Evolutionary conservation across 2,329 filamentous ascomycete genomes (phyloP), one percentile per base, ranked within the genome.

Genomic region (Pseudovirgaria hyperparasitica): DNA sequence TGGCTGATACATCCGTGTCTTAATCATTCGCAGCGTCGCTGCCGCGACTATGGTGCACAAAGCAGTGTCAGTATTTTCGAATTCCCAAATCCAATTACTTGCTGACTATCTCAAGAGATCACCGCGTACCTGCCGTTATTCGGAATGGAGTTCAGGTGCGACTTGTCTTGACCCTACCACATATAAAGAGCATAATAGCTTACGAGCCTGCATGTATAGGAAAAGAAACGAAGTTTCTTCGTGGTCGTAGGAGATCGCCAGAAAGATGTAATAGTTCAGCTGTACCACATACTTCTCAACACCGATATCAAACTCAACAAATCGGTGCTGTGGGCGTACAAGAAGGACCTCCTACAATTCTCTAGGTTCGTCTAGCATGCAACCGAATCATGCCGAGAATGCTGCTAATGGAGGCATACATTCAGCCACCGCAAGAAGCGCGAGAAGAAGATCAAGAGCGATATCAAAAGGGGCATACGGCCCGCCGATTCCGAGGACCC

Each of bases 201-300:
- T 16, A 7, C 21, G 14, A 17, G 17, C 13, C 15, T 6, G 24
- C 14, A 28, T 25, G 9, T 30, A 19, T 28, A 68, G 56, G 85
- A 94, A 56, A 94, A 93, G 71, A 96, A 96, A 64, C 74, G 90
- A 55, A 92, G 82, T 62, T 94, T 98, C 65, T 92, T 98, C 57
- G 82, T 98, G 31, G 76, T 98, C 14, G 87, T 98, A 23, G 90
- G 90, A 48, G 85, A 98, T 55, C 74, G 75, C 32, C 75, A 85
- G 40, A 98, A 98, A 57, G 90, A 98, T 66, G 84, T 87, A 42
- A 96, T 98, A 50, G 86, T 96, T 40, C 76, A 94, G 50, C 68
- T 86, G 33, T 86, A 96, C 60, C 85, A 90, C 49, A 92, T 98
- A 48, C 81, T 94, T 66, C 79, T 86, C 26, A 80, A 73, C 42